Evolutionary conservation across 2,329 filamentous ascomycete genomes (phyloP).

Genomic region (Arthroderma uncinatum): DNA sequence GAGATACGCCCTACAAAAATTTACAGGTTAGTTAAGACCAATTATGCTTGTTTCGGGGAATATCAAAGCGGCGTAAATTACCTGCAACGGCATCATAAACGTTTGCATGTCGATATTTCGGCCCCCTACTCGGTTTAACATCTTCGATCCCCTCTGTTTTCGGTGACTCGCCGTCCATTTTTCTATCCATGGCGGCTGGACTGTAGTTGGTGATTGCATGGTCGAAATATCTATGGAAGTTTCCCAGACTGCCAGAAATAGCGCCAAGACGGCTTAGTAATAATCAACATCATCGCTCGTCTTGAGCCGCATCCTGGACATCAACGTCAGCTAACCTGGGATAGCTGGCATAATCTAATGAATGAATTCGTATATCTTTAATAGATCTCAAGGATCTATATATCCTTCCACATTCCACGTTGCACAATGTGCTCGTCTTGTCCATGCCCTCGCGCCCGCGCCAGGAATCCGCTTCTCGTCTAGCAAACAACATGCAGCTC

Average conservation of each 20-base stretch:
- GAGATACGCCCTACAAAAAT: constrained; percentile 38
- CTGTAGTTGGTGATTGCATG: neutral
- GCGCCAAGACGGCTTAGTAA: neutral
- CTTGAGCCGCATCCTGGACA: neutral
- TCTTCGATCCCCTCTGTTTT: neutral
- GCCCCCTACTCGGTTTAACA: neutral
- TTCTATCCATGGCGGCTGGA: neutral
- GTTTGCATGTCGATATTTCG: constrained; percentile 31
- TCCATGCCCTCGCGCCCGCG: constrained; percentile 58
- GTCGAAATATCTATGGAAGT: neutral
- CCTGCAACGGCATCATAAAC: constrained; percentile 51
- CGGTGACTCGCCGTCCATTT: neutral
- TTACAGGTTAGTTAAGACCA: neutral
- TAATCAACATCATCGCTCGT: neutral
- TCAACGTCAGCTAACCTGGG: neutral
- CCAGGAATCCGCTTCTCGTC: constrained; percentile 57
- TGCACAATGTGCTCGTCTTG: constrained; percentile 53
- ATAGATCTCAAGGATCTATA: constrained; percentile 61
- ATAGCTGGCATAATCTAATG: constrained; percentile 33
- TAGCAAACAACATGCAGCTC: neutral
- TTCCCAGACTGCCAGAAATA: neutral
- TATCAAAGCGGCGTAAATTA: constrained; percentile 19
- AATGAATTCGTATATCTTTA: constrained; percentile 68
- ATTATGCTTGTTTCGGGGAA: neutral
- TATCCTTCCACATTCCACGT: constrained; percentile 53